These are phyloP conservation scores for Spathaspora sp. DNA, from an alignment of 805 yeast species.

Conservation along the genomic window DNA sequence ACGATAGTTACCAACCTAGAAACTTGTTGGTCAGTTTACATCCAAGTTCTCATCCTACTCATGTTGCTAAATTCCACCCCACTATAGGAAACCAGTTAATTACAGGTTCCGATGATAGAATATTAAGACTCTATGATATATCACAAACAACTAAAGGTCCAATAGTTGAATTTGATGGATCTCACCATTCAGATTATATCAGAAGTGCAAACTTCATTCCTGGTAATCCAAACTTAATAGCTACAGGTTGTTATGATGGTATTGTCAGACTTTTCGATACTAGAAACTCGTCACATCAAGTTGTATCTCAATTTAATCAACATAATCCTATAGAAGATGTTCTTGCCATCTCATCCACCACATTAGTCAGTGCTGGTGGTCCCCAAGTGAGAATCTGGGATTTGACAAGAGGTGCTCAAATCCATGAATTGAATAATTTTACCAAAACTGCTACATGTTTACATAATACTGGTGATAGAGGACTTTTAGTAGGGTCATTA, in stretches of 20 bases:
- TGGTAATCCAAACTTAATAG: conserved; percentile 69
- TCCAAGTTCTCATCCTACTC: conserved; percentile 86
- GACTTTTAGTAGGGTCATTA: conserved; percentile 88
- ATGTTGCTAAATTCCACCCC: conserved; percentile 90
- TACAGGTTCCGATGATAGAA: conserved; percentile 89
- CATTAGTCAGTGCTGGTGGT: conserved; percentile 77
- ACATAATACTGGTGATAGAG: conserved; percentile 67
- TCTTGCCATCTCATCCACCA: conserved; percentile 68
- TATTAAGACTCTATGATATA: conserved; percentile 85
- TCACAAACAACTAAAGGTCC: conserved; percentile 71
- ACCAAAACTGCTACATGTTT: conserved; percentile 90
- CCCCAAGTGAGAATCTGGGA: conserved; percentile 90
- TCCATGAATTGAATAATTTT: conserved; percentile 77
- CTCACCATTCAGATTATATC: conserved; percentile 84
- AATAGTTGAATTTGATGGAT: conserved; percentile 51
- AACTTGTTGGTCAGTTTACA: conserved; percentile 73
- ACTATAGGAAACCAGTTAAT: conserved; percentile 66
- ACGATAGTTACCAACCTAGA: conserved; percentile 78
- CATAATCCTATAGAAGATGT: conserved; percentile 79
- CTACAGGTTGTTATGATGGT: conserved; percentile 95
- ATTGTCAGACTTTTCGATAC: conserved; percentile 79
- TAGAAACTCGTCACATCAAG: conserved; percentile 41
- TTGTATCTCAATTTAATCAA: conserved; percentile 68
- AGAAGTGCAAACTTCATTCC: conserved; percentile 80
- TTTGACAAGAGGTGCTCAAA: conserved; percentile 67